Base-by-base conservation (phyloP, 208 protist species). In the Leishmania major region DNA sequence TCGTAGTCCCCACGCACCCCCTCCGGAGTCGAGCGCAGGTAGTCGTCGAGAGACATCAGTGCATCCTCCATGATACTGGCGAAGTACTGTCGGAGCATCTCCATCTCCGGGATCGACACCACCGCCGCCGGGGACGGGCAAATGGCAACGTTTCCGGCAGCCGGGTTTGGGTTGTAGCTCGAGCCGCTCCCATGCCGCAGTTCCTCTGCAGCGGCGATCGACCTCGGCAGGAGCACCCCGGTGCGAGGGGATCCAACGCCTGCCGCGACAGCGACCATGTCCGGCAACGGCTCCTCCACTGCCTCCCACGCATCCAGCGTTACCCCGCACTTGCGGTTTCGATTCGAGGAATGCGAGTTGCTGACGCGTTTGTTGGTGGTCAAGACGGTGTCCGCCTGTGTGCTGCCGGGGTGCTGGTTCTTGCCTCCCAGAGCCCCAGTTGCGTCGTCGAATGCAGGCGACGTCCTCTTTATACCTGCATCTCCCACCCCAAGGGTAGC, bases 11-110 rank as follows among this genome's bases (percentile, higher is more conserved):
- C 93, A 11, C 91, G 89, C 49, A 69, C 17, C 15, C 91, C 92
- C 73, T 95, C 90, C 7, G 72, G 71, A 0, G 88, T 93, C 11
- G 80, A 62, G 64, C 86, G 87, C 43, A 95, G 73, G 37, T 81
- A 82, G 31, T 88, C 85, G 73, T 97, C 94, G 10, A 95, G 83
- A 28, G 89, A 90, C 28, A 94, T 82, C 35, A 97, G 86, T 6
- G 91, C 90, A 31, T 96, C 94, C 86, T 91, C 87, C 90, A 97
- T 94, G 69, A 96, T 89, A 71, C 82, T 82, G 15, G 87, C 83
- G 72, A 95, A 94, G 84, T 94, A 96, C 22, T 72, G 57, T 15
- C 91, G 89, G 28, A 96, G 89, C 81, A 93, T 90, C 77, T 94
- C 91, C 89, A 94, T 89, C 78, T 94, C 91, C 15, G 79, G 76